phyloP scores from a whole-genome alignment of 2,329 filamentous ascomycete species.

The Pezicula radicicola region DNA sequence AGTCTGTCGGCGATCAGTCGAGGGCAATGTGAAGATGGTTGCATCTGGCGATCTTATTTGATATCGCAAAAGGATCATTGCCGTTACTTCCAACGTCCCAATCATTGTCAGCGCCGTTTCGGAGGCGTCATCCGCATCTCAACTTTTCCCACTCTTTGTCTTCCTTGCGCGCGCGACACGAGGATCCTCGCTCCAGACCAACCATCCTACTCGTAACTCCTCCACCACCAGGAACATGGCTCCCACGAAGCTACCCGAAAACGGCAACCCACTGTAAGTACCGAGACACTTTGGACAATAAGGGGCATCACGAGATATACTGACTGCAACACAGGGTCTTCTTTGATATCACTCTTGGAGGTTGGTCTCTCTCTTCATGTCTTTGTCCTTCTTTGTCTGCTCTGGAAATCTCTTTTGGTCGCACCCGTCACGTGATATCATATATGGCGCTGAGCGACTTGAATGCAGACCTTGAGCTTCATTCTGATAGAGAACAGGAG shows the following conservation, averaged over 20 bases:
- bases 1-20: too few relatives aligned
- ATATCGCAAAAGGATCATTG: too few relatives aligned
- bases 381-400: background rate
- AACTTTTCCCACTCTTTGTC: too few relatives aligned
- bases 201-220: background rate
- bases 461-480: background rate
- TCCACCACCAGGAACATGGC: constrained; percentile 24
- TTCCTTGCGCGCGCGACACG: background rate
- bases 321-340: constrained; percentile 33
- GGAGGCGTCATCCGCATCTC: too few relatives aligned
- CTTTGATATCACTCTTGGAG: constrained; percentile 77
- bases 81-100: too few relatives aligned
- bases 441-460: background rate
- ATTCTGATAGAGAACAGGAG: constrained; percentile 50
- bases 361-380: constrained; percentile 41
- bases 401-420: constrained; percentile 1
- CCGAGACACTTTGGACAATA: constrained; percentile 3
- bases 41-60: too few relatives aligned
- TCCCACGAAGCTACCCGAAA: constrained; percentile 35
- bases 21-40: too few relatives aligned
- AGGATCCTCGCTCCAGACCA: background rate
- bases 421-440: constrained; percentile 24
- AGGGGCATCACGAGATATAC: constrained; percentile 9
- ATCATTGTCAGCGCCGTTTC: too few relatives aligned
- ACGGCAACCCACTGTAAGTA: constrained; percentile 42